Evolutionary conservation across 2,329 filamentous ascomycete species (phyloP).

Genomic region (Passalora sequoiae): DNA sequence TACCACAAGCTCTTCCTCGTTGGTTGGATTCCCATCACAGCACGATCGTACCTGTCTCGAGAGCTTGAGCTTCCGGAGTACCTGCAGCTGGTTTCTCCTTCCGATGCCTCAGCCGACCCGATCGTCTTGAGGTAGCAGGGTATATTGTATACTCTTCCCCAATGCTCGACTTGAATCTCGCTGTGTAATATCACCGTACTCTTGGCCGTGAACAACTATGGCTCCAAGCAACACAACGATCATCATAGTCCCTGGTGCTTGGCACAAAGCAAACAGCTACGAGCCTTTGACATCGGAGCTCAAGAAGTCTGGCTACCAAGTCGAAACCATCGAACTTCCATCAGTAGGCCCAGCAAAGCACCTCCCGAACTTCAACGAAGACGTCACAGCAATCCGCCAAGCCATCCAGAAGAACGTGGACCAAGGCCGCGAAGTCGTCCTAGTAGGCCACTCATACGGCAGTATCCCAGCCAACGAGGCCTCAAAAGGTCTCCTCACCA

Average conservation of each 20-base stretch:
- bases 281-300: conserved; percentile 18
- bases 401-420: conserved; percentile 19
- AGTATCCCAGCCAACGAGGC: conserved; percentile 28
- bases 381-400: conserved; percentile 23
- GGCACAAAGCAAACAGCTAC: conserved; percentile 19
- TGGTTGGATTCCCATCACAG: too few species aligned
- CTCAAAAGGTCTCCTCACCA: conserved; percentile 17
- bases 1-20: too few species aligned
- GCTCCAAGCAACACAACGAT: conserved; percentile 21
- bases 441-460: conserved; percentile 32
- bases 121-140: too few species aligned
- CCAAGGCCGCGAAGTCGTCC: conserved; percentile 24
- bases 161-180: too few species aligned
- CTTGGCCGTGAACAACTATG: too few species aligned
- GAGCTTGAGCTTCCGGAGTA: too few species aligned
- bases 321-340: conserved; percentile 18
- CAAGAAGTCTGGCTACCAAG: conserved; percentile 21
- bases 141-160: too few species aligned
- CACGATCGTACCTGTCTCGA: too few species aligned
- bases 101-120: too few species aligned
- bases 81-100: too few species aligned
- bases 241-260: conserved; percentile 29
- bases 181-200: too few species aligned
- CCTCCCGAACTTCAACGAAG: conserved; percentile 17
- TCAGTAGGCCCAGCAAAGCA: conserved; percentile 13